These are phyloP conservation scores for Glycine latifolia DNA, from an alignment of 306 rosid genomes.

Conservation along the genomic window DNA sequence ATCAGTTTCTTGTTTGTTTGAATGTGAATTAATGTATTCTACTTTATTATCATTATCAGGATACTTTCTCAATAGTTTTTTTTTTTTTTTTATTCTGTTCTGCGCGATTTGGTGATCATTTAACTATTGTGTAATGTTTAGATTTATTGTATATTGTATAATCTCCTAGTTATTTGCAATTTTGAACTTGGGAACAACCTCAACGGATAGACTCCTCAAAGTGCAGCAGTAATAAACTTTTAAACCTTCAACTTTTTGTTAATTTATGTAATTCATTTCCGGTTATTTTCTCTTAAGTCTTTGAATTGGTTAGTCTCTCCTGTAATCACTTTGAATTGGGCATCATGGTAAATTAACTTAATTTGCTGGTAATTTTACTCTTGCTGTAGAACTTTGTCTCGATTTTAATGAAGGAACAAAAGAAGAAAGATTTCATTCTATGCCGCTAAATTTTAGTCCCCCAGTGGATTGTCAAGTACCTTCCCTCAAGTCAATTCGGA, in stretches of 20 bases:
- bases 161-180: conserved; percentile 1
- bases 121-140: no score
- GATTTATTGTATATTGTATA: neutral
- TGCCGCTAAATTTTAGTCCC: no score
- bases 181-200: conserved; percentile 1
- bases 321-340: neutral
- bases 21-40: conserved; percentile 13
- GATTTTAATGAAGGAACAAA: neutral
- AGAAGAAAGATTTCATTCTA: no score
- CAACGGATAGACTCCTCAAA: neutral
- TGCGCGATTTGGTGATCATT: no score
- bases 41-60: neutral
- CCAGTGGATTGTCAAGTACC: neutral
- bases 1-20: no score
- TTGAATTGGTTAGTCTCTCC: neutral
- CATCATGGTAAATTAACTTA: neutral
- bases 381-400: no score
- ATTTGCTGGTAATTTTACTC: neutral
- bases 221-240: neutral
- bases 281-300: neutral
- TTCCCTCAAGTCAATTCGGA: conserved; percentile 29
- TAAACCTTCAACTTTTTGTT: neutral
- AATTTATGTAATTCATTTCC: neutral
- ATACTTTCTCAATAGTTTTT: no score
- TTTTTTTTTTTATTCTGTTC: neutral